Evolutionary conservation across 768 basidiomycete species (phyloP), one percentile per base, ranked within the genome.

Genomic region (Rhizopogon vesiculosus): DNA sequence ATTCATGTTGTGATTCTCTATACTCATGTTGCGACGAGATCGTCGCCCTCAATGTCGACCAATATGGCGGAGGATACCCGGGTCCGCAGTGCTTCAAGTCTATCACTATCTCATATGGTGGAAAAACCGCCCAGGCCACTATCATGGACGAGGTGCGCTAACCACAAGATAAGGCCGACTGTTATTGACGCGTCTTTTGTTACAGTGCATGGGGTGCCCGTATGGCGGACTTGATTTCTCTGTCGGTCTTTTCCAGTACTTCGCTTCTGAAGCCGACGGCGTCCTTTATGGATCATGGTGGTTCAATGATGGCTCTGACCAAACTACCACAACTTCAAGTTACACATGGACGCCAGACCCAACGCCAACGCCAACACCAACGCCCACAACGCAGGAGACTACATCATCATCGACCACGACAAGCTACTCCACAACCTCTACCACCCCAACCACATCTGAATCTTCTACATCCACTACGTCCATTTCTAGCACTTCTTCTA

Each of bases 161-260:
- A 25, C 3, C 29, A 7, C 25, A 13, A 16, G 12, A 4, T 12
- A 33, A 25, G 12, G 8, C 7, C 33, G n/a, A 8, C 7, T 35
- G 46, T 19, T 15, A 1, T 51, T 64, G 3, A 59, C n/a, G 29
- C 22, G 39, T 15, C 54, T 33, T 45, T 42, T 33, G 42, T 51
- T 41, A 12, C 62, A 87, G 80, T 89, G 88, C 63, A 82, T 82
- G 40, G 78, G 77, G 22, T 91, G 89, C 66, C 80, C 81, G 12
- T 78, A 71, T 54, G 79, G 78, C 45, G 88, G 81, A 33, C 80
- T 91, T 25, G 90, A 92, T 67, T 71, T 91, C 35, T 83, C 84
- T 25, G 66, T 71, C n/a, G 83, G 84, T 42, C 75, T 91, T 48
- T 91, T 92, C 72, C 51, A 66, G 18, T 70, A 62, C 69, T 88